phyloP scores from a whole-genome alignment of 768 basidiomycete genomes.

The Antrodiella citrinella region DNA sequence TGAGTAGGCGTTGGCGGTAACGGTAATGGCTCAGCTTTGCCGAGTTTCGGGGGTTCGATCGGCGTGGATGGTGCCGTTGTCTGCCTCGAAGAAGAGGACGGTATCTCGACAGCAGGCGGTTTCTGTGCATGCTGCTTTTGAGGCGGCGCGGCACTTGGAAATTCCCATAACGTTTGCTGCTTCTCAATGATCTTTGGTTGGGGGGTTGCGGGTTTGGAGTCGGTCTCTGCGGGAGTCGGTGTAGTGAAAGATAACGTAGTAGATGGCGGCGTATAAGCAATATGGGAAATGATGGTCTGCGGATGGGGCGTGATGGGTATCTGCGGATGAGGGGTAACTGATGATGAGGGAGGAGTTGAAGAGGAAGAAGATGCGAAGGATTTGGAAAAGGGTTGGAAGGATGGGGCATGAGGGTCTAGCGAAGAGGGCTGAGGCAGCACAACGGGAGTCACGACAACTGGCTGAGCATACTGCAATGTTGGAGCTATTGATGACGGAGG shows the following conservation, averaged over 20 bases:
- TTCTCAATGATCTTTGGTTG: slow-evolving; percentile 14
- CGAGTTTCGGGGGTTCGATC: slow-evolving; percentile 16
- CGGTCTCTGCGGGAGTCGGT: not conserved
- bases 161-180: slow-evolving; percentile 18
- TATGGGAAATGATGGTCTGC: too few species aligned
- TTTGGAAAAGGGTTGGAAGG: slow-evolving; percentile 10
- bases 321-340: not conserved
- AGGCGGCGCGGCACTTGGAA: slow-evolving; percentile 15
- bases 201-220: slow-evolving; percentile 2
- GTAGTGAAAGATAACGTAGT: not conserved
- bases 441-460: too few species aligned
- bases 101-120: slow-evolving; percentile 9
- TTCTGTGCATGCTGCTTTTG: too few species aligned
- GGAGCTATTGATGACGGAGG: not conserved
- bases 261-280: slow-evolving; percentile 1
- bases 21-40: slow-evolving; percentile 17
- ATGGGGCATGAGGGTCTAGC: slow-evolving; percentile 11
- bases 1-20: slow-evolving; percentile 26
- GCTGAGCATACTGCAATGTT: too few species aligned
- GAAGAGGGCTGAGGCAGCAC: not conserved
- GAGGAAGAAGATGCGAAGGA: not conserved
- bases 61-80: slow-evolving; percentile 12
- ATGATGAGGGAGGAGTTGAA: not conserved
- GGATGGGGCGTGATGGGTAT: too few species aligned
- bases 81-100: slow-evolving; percentile 4